These are phyloP conservation scores for Aegilops bicornis DNA, from an alignment of 176 grass and related monocot species.

Conservation along the genomic window DNA sequence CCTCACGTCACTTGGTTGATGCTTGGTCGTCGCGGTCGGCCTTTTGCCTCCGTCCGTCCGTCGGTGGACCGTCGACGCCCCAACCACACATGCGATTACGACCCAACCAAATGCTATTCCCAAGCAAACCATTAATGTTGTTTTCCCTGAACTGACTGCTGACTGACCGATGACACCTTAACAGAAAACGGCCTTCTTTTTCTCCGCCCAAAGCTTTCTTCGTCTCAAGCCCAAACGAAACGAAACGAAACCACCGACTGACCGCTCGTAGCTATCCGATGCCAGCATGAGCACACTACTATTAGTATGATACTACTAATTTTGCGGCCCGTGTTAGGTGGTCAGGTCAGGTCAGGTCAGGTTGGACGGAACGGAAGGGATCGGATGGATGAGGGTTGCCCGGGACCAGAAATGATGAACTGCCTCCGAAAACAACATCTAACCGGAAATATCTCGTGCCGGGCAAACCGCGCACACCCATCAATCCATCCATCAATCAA, in stretches of 20 bases:
- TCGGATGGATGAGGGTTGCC: slow-evolving; percentile 4
- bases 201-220: background rate
- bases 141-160: background rate
- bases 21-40: background rate
- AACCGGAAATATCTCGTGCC: slow-evolving; percentile 25
- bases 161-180: background rate
- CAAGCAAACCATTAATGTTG: too few relatives aligned
- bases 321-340: background rate
- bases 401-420: slow-evolving; percentile 34
- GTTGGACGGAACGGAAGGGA: background rate
- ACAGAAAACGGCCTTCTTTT: slow-evolving; percentile 12
- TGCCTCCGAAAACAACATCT: slow-evolving; percentile 32
- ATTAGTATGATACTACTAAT: background rate
- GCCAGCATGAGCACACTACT: background rate
- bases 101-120: background rate
- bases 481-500: background rate
- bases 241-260: background rate
- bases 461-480: background rate
- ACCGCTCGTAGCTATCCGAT: background rate
- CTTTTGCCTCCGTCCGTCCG: background rate
- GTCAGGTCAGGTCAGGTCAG: slow-evolving; percentile 9
- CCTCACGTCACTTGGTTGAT: background rate
- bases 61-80: background rate
- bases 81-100: background rate
- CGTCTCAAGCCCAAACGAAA: background rate